These are phyloP conservation scores for Amanita phalloides DNA, from an alignment of 768 basidiomycete species.

Conservation along the genomic window DNA sequence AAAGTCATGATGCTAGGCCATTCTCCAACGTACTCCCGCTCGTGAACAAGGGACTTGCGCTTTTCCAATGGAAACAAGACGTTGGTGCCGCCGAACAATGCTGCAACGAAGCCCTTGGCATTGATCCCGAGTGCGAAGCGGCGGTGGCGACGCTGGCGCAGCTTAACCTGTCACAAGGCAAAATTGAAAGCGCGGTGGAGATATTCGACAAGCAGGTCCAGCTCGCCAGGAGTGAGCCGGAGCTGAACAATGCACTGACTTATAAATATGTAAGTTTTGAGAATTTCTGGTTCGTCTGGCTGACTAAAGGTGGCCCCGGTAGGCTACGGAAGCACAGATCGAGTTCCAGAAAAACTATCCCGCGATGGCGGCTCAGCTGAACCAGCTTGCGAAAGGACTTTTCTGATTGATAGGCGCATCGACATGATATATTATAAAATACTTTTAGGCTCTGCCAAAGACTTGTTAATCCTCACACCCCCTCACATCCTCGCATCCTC, in stretches of 20 bases:
- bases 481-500: too few relatives aligned
- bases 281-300: not conserved
- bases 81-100: constrained; percentile 70
- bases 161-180: constrained; percentile 81
- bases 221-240: constrained; percentile 83
- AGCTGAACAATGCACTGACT: constrained; percentile 69
- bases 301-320: constrained; percentile 9
- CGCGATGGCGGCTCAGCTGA: constrained; percentile 65
- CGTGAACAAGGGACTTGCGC: constrained; percentile 94
- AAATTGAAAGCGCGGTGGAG: constrained; percentile 74
- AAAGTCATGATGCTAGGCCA: constrained; percentile 13
- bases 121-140: constrained; percentile 93
- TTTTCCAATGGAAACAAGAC: constrained; percentile 96
- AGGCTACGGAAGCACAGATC: constrained; percentile 78
- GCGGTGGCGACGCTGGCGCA: constrained; percentile 95
- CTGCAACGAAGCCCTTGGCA: constrained; percentile 77
- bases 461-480: too few relatives aligned
- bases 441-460: not conserved
- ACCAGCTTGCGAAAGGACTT: constrained; percentile 25
- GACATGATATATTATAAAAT: not conserved
- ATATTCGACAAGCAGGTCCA: constrained; percentile 81
- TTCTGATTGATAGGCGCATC: constrained; percentile 1
- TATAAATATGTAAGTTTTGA: constrained; percentile 60
- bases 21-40: constrained; percentile 81
- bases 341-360: constrained; percentile 82